phyloP scores from a whole-genome alignment of 2,329 filamentous ascomycete species.

The Coleophoma crateriformis region DNA sequence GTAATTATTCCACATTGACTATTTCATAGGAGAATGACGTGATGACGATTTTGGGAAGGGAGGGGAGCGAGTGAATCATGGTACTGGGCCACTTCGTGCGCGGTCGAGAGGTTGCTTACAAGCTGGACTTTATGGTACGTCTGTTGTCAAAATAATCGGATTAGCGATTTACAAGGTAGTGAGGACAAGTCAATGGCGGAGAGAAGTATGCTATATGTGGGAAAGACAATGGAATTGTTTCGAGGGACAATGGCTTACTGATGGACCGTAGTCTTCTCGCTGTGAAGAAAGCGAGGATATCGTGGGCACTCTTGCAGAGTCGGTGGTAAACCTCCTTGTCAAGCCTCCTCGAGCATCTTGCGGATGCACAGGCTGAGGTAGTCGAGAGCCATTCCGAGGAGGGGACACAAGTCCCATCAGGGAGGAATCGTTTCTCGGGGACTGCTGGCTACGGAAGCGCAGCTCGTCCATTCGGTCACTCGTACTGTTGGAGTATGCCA shows the following conservation, averaged over 20 bases:
- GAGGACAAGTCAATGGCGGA: no score
- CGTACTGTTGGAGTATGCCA: slow-evolving; percentile 60
- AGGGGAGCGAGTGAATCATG: neutral
- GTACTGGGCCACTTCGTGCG: neutral
- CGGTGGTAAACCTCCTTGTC: slow-evolving; percentile 90
- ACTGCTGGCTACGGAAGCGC: slow-evolving; percentile 72
- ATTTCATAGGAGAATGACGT: neutral
- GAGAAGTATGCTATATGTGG: no score
- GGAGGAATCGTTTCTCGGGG: slow-evolving; percentile 68
- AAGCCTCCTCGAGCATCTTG: slow-evolving; percentile 72
- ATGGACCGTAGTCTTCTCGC: slow-evolving; percentile 25
- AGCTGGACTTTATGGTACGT: slow-evolving; percentile 70
- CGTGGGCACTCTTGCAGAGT: slow-evolving; percentile 77
- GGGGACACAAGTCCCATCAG: slow-evolving; percentile 73
- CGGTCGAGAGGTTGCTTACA: slow-evolving; percentile 45
- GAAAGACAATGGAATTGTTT: no score
- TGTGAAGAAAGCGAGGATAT: slow-evolving; percentile 40
- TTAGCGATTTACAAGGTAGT: slow-evolving; percentile 3
- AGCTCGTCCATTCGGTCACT: slow-evolving; percentile 71
- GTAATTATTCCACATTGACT: no score
- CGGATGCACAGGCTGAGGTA: slow-evolving; percentile 48
- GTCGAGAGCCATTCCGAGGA: slow-evolving; percentile 62
- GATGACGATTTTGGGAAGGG: neutral
- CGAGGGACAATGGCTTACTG: slow-evolving; percentile 18
- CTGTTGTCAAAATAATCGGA: slow-evolving; percentile 28